A percentile compares a stretch with the other conserved stretches of the same genome.
Evolutionary conservation across 495 filamentous ascomycete species (phyloP).

Genomic region (Penicillium coffeae): DNA sequence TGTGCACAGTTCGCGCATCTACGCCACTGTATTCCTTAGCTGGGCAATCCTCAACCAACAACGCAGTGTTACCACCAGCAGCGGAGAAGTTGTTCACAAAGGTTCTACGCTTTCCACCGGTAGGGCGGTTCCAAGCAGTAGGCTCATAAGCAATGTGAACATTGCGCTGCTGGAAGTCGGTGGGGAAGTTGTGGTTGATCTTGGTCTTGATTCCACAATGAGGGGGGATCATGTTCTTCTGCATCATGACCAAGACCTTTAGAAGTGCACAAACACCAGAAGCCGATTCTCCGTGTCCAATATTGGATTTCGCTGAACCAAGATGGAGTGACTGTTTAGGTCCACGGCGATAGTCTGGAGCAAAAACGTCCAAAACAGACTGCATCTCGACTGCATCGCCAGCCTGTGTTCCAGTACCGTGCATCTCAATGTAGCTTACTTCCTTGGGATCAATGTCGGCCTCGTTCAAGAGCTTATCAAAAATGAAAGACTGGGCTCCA

Average conservation of each 20-base stretch:
- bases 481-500: conserved; percentile 68
- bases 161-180: conserved; percentile 67
- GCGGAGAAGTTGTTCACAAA: conserved; percentile 69
- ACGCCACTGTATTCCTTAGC: conserved; percentile 34
- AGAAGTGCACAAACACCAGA: conserved; percentile 79
- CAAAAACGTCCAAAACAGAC: conserved; percentile 76
- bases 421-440: conserved; percentile 81
- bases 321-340: conserved; percentile 70
- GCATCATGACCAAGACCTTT: conserved; percentile 86
- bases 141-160: conserved; percentile 63
- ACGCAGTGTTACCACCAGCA: conserved; percentile 51
- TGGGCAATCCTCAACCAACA: conserved; percentile 55
- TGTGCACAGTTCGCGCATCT: conserved; percentile 50
- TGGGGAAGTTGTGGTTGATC: conserved; percentile 79
- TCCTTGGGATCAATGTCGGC: conserved; percentile 69
- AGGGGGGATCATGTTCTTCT: conserved; percentile 77
- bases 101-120: conserved; percentile 59
- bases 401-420: conserved; percentile 84
- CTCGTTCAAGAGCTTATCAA: conserved; percentile 61
- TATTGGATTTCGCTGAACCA: conserved; percentile 82
- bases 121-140: conserved; percentile 60
- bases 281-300: conserved; percentile 86
- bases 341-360: conserved; percentile 62
- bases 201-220: conserved; percentile 84
- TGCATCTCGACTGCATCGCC: conserved; percentile 78